phyloP scores from a whole-genome alignment of 139 green algal species.

The Chlamydomonas sphaeroides region DNA sequence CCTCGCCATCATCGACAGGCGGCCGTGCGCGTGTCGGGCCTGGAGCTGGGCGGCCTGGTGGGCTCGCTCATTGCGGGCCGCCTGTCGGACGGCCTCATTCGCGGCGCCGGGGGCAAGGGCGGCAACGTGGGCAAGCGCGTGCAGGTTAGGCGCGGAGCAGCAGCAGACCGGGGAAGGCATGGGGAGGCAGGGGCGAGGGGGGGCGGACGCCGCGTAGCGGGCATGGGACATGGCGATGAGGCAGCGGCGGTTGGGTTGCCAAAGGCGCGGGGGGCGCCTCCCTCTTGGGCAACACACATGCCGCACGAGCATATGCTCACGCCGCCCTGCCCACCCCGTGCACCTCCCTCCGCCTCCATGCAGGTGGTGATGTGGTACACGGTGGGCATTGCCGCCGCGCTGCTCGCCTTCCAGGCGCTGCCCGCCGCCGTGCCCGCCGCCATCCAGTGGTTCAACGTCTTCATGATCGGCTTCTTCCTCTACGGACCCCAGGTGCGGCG shows the following conservation, averaged over 20 bases:
- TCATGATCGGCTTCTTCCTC: slow-evolving; percentile 96
- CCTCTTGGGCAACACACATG: no score
- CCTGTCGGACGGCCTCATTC: slow-evolving; percentile 82
- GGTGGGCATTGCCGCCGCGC: slow-evolving; percentile 79
- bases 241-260: no score
- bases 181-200: no score
- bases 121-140: slow-evolving; percentile 94
- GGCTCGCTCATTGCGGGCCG: slow-evolving; percentile 90
- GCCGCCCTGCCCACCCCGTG: background rate
- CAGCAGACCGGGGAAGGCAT: no score
- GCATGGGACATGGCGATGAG: no score
- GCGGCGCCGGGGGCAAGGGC: slow-evolving; percentile 52
- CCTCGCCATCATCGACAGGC: slow-evolving; percentile 49
- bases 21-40: slow-evolving; percentile 87
- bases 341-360: no score
- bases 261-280: no score
- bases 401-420: slow-evolving; percentile 79
- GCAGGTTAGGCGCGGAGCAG: no score
- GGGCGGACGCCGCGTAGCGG: no score
- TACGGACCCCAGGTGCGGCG: slow-evolving; percentile 85
- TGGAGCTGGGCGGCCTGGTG: slow-evolving; percentile 96
- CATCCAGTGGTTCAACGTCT: slow-evolving; percentile 91
- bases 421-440: slow-evolving; percentile 64
- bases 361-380: slow-evolving; percentile 96
- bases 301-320: background rate